Conservation (phyloP, 495 filamentous ascomycete species). For the Neurospora sp. region DNA sequence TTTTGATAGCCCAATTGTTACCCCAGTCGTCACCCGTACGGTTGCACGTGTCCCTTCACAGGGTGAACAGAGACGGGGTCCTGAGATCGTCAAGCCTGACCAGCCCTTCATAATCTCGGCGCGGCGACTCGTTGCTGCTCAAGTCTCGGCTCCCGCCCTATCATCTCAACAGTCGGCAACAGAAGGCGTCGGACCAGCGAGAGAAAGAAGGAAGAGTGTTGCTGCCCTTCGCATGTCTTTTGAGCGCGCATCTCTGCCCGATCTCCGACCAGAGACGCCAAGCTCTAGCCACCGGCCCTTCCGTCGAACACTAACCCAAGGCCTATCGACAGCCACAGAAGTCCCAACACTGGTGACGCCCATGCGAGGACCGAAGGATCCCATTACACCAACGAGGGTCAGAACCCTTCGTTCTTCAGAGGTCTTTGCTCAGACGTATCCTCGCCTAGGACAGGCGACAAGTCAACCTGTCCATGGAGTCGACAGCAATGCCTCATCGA, state of each 20-base stretch:
- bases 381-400: neutral
- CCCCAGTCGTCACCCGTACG: neutral
- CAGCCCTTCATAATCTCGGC: neutral
- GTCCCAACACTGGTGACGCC: neutral
- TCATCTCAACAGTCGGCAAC: neutral
- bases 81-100: neutral
- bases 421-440: too few relatives aligned
- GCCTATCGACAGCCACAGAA: constrained; percentile 1
- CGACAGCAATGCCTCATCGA: neutral
- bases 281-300: neutral
- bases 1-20: neutral
- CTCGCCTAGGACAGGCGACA: neutral
- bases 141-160: neutral
- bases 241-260: constrained; percentile 4
- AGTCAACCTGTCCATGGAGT: neutral
- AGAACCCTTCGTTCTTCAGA: neutral
- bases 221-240: constrained; percentile 28
- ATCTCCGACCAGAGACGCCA: neutral
- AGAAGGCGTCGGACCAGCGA: neutral
- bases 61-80: neutral
- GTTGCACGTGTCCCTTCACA: constrained; percentile 1
- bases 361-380: neutral
- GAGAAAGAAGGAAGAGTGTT: constrained; percentile 20
- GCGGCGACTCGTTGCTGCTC: neutral
- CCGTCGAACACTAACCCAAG: neutral